A percentile compares a stretch with the other conserved stretches of the same genome.
Evolutionary conservation across 345 rosid species (phyloP).

Genomic region (Crucihimalaya himalaica): DNA sequence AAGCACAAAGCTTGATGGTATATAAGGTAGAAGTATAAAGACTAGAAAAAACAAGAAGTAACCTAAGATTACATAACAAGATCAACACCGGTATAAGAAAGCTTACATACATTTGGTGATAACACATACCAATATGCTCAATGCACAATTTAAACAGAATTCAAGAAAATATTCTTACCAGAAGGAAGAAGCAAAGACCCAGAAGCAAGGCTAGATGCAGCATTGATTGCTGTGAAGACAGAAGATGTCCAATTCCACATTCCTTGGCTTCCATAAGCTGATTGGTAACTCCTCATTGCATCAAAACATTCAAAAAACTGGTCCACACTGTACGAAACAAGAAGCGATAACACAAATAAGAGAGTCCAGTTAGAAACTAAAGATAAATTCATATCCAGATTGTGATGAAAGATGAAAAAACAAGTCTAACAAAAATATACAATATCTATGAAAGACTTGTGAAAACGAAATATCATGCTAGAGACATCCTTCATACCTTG

Average conservation of each 20-base stretch:
- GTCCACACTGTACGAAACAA: conserved; percentile 65
- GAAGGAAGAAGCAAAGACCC: conserved; percentile 83
- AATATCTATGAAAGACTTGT: conserved; percentile 16
- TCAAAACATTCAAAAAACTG: conserved; percentile 97
- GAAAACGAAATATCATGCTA: conserved; percentile 16
- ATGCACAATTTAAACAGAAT: conserved; percentile 24
- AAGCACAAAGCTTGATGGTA: conserved; percentile 21
- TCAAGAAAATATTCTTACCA: conserved; percentile 48
- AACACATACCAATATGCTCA: conserved; percentile 25
- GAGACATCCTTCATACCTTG: conserved; percentile 60
- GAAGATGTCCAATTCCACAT: conserved; percentile 98
- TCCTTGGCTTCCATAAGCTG: conserved; percentile 87
- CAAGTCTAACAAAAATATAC: conserved; percentile 9
- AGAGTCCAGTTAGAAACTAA: not conserved
- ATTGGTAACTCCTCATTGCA: conserved; percentile 83
- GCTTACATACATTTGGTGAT: conserved; percentile 6
- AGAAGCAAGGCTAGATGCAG: conserved; percentile 97
- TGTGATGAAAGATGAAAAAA: conserved; percentile 15
- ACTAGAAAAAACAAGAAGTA: conserved; percentile 10
- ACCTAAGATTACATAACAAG: conserved; percentile 8
- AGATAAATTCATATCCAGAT: conserved; percentile 8
- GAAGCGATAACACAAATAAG: conserved; percentile 11
- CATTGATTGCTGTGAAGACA: conserved; percentile 92
- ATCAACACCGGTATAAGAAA: conserved; percentile 4
- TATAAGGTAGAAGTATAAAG: conserved; percentile 1